A percentile compares a stretch with the other conserved stretches of the same genome.
phyloP scores from a whole-genome alignment of 345 rosid species.

The Lumnitzera racemosa region DNA sequence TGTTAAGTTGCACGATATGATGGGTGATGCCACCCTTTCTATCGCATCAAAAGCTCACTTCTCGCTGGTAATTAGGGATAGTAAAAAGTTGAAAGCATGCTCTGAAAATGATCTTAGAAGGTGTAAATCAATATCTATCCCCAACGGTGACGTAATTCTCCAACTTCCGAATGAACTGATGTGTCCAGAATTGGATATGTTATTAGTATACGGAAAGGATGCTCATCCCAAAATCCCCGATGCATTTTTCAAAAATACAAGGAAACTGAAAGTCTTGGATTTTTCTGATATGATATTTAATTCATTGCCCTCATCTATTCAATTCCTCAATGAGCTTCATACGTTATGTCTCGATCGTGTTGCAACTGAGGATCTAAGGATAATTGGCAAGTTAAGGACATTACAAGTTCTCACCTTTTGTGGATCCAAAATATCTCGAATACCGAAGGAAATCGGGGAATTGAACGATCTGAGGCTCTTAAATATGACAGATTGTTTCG shows the following conservation, averaged over 20 bases:
- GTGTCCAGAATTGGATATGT: conserved; percentile 11
- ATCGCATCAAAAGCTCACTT: conserved; percentile 9
- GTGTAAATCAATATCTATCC: neutral
- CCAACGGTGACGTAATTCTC: neutral
- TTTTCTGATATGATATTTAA: neutral
- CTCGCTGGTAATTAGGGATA: neutral
- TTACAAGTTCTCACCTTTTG: conserved; percentile 13
- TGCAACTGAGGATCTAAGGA: neutral
- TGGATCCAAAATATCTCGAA: conserved; percentile 2
- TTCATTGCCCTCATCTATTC: conserved; percentile 4
- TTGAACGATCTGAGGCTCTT: conserved; percentile 9
- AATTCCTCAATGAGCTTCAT: conserved; percentile 1
- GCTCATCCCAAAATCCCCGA: neutral
- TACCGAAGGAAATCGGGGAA: conserved; percentile 19
- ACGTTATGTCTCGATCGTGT: conserved; percentile 13
- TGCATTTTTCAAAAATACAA: conserved; percentile 7
- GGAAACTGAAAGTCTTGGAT: conserved; percentile 16
- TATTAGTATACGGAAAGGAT: accelerated
- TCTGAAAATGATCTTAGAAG: neutral
- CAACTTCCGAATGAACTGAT: neutral
- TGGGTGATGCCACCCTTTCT: conserved; percentile 10
- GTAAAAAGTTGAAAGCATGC: neutral
- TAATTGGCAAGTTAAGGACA: conserved; percentile 8
- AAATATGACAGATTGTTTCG: conserved; percentile 4
- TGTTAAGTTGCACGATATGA: conserved; percentile 17